Percentiles rank a stretch among this genome's conserved stretches.
These are phyloP conservation scores for Xylariaceae sp. DNA, from an alignment of 2,329 filamentous ascomycete species.

Conservation along the genomic window DNA sequence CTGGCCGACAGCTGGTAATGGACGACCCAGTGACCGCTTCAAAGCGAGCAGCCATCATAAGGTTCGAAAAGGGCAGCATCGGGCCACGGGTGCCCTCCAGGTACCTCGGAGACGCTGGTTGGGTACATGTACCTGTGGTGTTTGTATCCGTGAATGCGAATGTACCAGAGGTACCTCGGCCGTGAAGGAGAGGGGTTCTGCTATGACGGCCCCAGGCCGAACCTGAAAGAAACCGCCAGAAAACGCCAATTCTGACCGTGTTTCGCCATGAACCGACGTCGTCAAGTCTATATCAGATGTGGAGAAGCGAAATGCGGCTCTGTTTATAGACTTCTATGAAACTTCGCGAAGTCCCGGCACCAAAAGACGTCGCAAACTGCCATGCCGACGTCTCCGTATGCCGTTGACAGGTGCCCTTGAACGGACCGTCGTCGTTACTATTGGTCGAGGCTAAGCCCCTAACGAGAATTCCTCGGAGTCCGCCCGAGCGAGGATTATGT, in stretches of 20 bases:
- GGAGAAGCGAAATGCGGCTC: conserved; percentile 31
- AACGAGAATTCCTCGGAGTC: conserved; percentile 32
- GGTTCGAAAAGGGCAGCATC: not conserved
- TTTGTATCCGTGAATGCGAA: not conserved
- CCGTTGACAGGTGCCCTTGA: conserved; percentile 14
- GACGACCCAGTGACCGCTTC: not conserved
- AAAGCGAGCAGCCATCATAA: not conserved
- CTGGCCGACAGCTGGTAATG: not conserved
- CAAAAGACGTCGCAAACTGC: conserved; percentile 21
- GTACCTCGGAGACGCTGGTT: not conserved
- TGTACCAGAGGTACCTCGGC: conserved; percentile 1
- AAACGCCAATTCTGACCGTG: not conserved
- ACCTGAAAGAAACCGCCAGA: not conserved
- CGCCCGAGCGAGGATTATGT: not conserved
- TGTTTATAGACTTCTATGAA: conserved; percentile 27
- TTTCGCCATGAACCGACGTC: conserved; percentile 17
- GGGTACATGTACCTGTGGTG: not conserved
- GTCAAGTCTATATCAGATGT: conserved; percentile 27
- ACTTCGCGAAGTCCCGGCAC: conserved; percentile 29
- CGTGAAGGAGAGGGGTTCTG: not conserved
- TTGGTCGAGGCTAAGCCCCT: conserved; percentile 27
- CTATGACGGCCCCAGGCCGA: not conserved
- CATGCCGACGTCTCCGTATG: conserved; percentile 9
- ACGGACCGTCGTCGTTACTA: conserved; percentile 16
- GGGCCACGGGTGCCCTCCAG: not conserved